A percentile compares a stretch with the other conserved stretches of the same genome.
phyloP scores from a whole-genome alignment of 768 basidiomycete genomes.

The Sporobolomyces roseus region DNA sequence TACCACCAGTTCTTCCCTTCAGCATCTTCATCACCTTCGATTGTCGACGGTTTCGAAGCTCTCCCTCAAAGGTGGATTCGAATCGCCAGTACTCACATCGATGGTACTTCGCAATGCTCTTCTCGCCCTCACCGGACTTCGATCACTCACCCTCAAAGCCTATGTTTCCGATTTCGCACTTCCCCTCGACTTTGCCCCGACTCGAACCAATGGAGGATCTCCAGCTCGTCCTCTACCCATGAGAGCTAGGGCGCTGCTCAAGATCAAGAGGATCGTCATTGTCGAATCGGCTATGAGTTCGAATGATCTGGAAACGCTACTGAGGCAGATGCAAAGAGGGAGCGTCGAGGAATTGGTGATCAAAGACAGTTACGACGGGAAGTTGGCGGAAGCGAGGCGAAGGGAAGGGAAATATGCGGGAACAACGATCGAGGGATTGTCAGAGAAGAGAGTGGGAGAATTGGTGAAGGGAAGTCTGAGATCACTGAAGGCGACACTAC shows the following conservation, averaged over 20 bases:
- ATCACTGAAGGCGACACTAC: constrained; percentile 12
- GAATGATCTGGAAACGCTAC: background rate
- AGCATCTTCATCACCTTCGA: constrained; percentile 32
- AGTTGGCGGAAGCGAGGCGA: background rate
- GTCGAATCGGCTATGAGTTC: constrained; percentile 18
- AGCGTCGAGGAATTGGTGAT: constrained; percentile 1
- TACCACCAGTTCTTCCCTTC: background rate
- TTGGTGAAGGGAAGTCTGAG: background rate
- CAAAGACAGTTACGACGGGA: background rate
- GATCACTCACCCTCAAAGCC: constrained; percentile 9
- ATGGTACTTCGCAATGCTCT: constrained; percentile 24
- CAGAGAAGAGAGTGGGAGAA: background rate
- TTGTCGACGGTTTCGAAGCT: constrained; percentile 22
- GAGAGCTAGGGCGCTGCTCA: constrained; percentile 10
- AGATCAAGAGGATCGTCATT: constrained; percentile 7
- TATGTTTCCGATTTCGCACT: constrained; percentile 15
- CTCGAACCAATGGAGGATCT: background rate
- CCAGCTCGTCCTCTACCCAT: constrained; percentile 15
- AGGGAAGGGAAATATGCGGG: background rate
- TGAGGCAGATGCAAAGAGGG: constrained; percentile 4
- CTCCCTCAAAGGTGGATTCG: background rate
- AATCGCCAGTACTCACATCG: background rate
- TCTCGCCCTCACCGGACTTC: constrained; percentile 19
- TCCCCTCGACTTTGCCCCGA: constrained; percentile 27
- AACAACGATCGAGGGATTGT: constrained; percentile 17